Evolutionary conservation across 2,329 filamentous ascomycete genomes (phyloP).

Genomic region (Nakataea oryzae): DNA sequence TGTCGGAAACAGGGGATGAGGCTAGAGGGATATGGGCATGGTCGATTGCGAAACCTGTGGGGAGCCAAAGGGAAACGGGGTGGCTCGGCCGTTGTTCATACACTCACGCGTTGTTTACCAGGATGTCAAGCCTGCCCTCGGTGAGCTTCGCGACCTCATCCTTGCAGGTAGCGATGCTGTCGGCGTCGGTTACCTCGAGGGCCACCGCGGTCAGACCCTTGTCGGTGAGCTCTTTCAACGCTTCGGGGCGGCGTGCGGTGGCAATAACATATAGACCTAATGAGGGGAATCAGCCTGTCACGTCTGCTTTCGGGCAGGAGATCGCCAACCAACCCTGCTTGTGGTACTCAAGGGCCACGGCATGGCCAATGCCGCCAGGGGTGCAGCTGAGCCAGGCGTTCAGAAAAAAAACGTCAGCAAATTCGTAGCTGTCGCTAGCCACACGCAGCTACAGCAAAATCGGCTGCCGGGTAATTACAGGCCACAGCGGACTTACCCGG

Average conservation of each 20-base stretch:
- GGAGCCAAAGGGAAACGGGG: background rate
- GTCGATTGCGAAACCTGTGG: background rate
- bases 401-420: background rate
- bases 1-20: background rate
- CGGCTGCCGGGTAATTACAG: background rate
- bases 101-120: constrained; percentile 48
- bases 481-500: background rate
- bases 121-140: constrained; percentile 41
- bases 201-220: constrained; percentile 15
- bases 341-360: constrained; percentile 24
- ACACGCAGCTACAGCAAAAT: too few relatives aligned
- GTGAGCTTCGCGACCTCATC: constrained; percentile 19
- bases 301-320: background rate
- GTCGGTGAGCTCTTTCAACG: constrained; percentile 15
- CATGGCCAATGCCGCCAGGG: constrained; percentile 25
- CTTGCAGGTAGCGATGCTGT: constrained; percentile 19
- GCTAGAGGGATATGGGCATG: background rate
- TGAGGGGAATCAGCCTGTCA: background rate
- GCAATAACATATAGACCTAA: constrained; percentile 27
- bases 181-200: constrained; percentile 17
- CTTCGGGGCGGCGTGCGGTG: constrained; percentile 23
- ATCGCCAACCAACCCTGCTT: constrained; percentile 15
- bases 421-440: background rate
- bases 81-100: background rate
- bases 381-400: constrained; percentile 17